Evolutionary conservation across 2,329 filamentous ascomycete species (phyloP), one percentile per base, ranked within the genome.

Genomic region (Colletotrichum horii): DNA sequence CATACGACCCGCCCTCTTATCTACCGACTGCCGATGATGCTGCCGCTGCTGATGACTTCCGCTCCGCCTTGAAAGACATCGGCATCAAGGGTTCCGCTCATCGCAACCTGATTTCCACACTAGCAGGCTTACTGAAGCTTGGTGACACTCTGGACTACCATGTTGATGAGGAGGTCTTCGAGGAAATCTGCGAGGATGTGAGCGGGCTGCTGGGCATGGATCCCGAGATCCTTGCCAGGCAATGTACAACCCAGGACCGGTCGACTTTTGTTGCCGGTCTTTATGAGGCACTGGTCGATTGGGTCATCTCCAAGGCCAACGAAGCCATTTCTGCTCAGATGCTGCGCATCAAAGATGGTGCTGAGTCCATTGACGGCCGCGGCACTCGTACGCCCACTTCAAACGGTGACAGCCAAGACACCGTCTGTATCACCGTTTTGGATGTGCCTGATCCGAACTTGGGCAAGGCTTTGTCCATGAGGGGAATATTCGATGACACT

Each of bases 271-370:
- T 98, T 75, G 93, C 93, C 15, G 96, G 95, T 4, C 89, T 98
- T 19, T 99, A 99, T 81, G 97, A 99, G 85, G 93, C 96, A 15
- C 88, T 98, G 30, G 96, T 99, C 0, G 97, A 98, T 82, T 98
- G 96, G 94, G 94, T 99, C 16, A 94, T 99, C 76, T 87, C 89
- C 72, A 97, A 96, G 82, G 96, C 96, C 72, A 99, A 99, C 80
- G 91, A 93, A 38, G 91, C 96, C 14, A 98, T 99, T 80, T 89
- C 92, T 1, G 88, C 89, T 5, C 95, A 98, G 79, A 91, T 98
- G 83, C 88, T 90, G 24, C 90, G 89, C 28, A 91, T 92, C 71
- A 89, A 89, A 66, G 91, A 93, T 48, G 91, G 91, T 1, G 92
- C 93, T 61, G 93, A 93, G 64, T 94, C 93, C 1, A 89, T 90